Base-by-base conservation (phyloP, 2,329 filamentous ascomycete genomes). In the Colletotrichum lupini region DNA sequence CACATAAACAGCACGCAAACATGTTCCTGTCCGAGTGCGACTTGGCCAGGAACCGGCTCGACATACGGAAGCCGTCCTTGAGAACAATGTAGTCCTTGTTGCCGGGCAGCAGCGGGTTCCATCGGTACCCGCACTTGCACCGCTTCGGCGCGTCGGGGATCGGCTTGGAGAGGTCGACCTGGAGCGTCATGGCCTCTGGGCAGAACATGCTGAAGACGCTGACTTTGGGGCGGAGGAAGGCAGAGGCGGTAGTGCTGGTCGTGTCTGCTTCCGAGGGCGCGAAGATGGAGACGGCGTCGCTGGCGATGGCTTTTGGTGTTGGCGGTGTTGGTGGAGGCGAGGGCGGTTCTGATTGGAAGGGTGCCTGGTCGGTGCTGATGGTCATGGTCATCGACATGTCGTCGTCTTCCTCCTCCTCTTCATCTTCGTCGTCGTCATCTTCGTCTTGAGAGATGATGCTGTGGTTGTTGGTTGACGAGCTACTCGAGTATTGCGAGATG, bases 181-280 rank as follows among this genome's bases (percentile, higher is more conserved):
- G 83, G 19, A 84, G 80, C 52, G 79, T 78, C 79, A 85, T 77
- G 24, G 83, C 83, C 68, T 83, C 80, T 16, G 82, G 78, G 67
- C 83, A 85, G 71, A 84, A 84, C 64, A 82, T 78, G 75, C 81
- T 81, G 72, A 85, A 83, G 30, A 84, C 82, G 76, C 81, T 81
- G 68, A 83, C 83, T 59, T 78, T 80, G 28, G 81, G 81, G 3
- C 79, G 76, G 32, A 74, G 59, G 7, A 62, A 35, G 19, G 59
- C 42, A 6, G 68, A 62, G n/a, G 58, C 60, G 6, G n/a, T 28
- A 32, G 52, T 53, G 58, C 57, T 59, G 56, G n/a, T 46, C 9
- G 46, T 57, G 22, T 52, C 66, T n/a, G 74, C 68, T 9, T 70
- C 75, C 28, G 75, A 67, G 30, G 53, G 66, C 5, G 73, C 55